phyloP scores from a whole-genome alignment of 2,329 filamentous ascomycete genomes.

The Erysiphe neolycopersici region DNA sequence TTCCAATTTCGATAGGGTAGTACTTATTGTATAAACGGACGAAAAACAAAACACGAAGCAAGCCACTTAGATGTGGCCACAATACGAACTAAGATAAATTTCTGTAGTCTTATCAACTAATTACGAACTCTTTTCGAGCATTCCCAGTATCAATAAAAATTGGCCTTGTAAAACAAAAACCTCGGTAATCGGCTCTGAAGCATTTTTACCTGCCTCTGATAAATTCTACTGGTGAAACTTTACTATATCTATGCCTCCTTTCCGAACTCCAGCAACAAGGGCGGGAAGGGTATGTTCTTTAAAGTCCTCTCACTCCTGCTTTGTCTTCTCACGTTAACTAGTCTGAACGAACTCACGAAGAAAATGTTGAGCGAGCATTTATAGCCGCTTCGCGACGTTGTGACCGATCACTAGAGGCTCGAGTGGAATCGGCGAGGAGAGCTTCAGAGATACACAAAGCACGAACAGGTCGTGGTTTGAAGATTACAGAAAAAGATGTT shows the following conservation, averaged over 20 bases:
- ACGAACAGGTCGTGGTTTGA: conserved; percentile 57
- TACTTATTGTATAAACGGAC: too few species aligned
- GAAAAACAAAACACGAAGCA: too few species aligned
- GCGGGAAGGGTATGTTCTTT: neutral
- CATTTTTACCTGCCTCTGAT: too few species aligned
- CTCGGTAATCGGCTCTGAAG: too few species aligned
- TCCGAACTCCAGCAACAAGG: neutral
- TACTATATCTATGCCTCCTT: neutral
- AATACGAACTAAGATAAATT: too few species aligned
- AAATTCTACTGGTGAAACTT: too few species aligned
- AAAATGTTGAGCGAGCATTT: conserved; percentile 71
- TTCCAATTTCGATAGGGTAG: too few species aligned
- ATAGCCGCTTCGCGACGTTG: conserved; percentile 73
- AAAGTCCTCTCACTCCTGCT: neutral
- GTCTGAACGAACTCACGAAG: conserved; percentile 52
- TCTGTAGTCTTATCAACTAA: too few species aligned
- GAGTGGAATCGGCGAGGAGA: conserved; percentile 62
- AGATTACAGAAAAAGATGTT: conserved; percentile 66
- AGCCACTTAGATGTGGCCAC: too few species aligned
- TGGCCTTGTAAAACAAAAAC: too few species aligned
- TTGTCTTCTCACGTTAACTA: conserved; percentile 12
- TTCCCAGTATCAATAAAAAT: too few species aligned
- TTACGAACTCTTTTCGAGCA: too few species aligned
- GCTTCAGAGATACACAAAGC: conserved; percentile 82
- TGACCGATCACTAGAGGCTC: conserved; percentile 66